These are phyloP conservation scores for Neofusicoccum sp. DNA, from an alignment of 2,329 filamentous ascomycete species.

Conservation along the genomic window DNA sequence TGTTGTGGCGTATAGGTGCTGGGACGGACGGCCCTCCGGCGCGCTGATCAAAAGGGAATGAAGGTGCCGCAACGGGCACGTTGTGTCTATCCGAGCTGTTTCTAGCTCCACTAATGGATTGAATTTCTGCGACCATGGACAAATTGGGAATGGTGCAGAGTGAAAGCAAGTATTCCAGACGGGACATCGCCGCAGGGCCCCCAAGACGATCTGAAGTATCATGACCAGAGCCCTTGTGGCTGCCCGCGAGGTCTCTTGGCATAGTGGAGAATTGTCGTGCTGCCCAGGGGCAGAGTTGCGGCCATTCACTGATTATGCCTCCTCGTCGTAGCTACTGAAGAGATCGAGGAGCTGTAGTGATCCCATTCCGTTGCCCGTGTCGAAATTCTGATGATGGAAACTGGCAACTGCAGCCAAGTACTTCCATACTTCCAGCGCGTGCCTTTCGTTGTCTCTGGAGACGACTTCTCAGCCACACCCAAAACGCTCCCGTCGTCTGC, in stretches of 20 bases:
- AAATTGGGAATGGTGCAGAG: not conserved
- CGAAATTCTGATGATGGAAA: no score
- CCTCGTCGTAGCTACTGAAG: no score
- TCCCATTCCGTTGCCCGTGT: no score
- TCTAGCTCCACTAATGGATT: not conserved
- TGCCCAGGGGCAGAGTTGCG: no score
- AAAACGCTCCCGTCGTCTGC: not conserved
- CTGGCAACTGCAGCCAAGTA: no score
- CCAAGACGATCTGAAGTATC: not conserved
- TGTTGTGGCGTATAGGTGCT: not conserved
- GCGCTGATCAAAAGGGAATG: not conserved
- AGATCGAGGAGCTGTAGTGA: no score
- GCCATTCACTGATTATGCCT: no score
- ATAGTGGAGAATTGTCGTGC: no score
- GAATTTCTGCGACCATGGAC: not conserved
- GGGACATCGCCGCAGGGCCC: not conserved
- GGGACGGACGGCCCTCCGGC: not conserved
- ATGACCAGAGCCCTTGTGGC: not conserved
- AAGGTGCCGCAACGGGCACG: not conserved
- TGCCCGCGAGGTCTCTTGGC: no score
- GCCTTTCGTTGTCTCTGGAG: no score
- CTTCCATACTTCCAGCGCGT: no score
- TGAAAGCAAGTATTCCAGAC: not conserved
- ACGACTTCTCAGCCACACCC: not conserved
- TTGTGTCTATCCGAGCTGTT: not conserved